Percentiles rank a stretch among this genome's conserved stretches.
phyloP scores from a whole-genome alignment of 441 rosid species.

The Rhodomyrtus psidioides region DNA sequence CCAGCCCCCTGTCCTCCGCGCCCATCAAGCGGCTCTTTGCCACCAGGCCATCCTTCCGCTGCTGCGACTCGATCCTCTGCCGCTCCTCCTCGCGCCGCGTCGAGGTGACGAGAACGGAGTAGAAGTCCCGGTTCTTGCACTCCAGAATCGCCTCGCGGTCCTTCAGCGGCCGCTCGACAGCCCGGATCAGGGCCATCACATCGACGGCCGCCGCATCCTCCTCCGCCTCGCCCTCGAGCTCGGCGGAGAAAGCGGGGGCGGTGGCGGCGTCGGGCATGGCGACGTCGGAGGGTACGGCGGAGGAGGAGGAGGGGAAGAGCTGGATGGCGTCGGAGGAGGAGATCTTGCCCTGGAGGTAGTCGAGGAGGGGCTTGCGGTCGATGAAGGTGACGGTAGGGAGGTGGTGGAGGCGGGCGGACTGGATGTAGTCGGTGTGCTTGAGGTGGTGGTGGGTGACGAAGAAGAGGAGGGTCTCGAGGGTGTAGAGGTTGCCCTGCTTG shows the following conservation, averaged over 20 bases:
- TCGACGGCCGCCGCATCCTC: constrained; percentile 19
- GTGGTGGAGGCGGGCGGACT: constrained; percentile 42
- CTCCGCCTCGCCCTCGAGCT: constrained; percentile 18
- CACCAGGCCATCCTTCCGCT: constrained; percentile 90
- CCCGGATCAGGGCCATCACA: constrained; percentile 34
- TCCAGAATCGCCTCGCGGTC: constrained; percentile 60
- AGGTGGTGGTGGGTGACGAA: constrained; percentile 52
- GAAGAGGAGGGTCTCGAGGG: constrained; percentile 64
- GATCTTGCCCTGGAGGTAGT: constrained; percentile 64
- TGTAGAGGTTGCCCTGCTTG: constrained; percentile 70
- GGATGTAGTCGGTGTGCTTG: constrained; percentile 75
- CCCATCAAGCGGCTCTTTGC: constrained; percentile 84
- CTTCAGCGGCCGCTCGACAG: constrained; percentile 71
- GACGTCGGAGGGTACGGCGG: constrained; percentile 16
- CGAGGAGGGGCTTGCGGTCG: constrained; percentile 81
- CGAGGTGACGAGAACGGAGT: constrained; percentile 62
- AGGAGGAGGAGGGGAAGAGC: constrained; percentile 38
- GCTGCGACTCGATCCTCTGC: constrained; percentile 80
- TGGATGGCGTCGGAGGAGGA: constrained; percentile 66
- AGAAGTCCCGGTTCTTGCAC: constrained; percentile 71
- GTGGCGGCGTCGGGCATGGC: constrained; percentile 14
- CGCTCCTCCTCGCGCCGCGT: constrained; percentile 82
- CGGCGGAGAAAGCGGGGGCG: constrained; percentile 2
- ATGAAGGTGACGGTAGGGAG: constrained; percentile 64
- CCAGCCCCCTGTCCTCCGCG: constrained; percentile 66